Evolutionary conservation across 2,329 filamentous ascomycete genomes (phyloP), one percentile per base, ranked within the genome.

Genomic region (Calonectria hawksworthii): DNA sequence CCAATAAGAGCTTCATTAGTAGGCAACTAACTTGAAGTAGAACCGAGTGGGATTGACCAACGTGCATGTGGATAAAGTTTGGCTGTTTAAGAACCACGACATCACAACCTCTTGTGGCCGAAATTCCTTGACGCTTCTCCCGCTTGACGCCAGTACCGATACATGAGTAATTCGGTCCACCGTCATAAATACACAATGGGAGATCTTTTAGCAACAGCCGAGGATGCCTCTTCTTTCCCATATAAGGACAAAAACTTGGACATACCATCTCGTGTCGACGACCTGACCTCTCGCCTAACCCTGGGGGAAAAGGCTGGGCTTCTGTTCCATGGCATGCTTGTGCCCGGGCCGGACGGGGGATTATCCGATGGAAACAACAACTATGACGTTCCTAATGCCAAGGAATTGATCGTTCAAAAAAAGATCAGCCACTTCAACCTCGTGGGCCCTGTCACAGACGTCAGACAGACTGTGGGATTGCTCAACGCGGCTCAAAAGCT

Each of bases 351-450:
- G 47, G 79, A 83, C 72, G 75, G 80, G 70, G 75, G 80, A 8
- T 65, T 81, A 14, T 76, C 78, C 63, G 68, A 68, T 2, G 72
- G 51, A 23, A 52, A 65, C 30, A 34, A 52, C 13, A 64, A 32
- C 2, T 51, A 38, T 10, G 70, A 72, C 28, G 26, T 66, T 5
- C 59, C 64, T n/a, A 72, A 56, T 38, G 74, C 75, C 18, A 59
- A 75, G 28, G 38, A 73, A 30, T 54, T 73, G 2, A 52, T 72
- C 5, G 21, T 70, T 23, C 54, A 36, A 4, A 72, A 75, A 32
- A 52, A 38, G 26, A 75, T 76, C n/a, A 86, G 87, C 1, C 88
- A 89, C 65, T 88, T 88, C 82, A 89, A 86, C 75, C 79, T 87
- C 2, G 85, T 86, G 21, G 88, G 86, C 38, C 83, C 84, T 9